Evolutionary conservation across 2,329 filamentous ascomycete species (phyloP).

Genomic region (Xylaria sp.): DNA sequence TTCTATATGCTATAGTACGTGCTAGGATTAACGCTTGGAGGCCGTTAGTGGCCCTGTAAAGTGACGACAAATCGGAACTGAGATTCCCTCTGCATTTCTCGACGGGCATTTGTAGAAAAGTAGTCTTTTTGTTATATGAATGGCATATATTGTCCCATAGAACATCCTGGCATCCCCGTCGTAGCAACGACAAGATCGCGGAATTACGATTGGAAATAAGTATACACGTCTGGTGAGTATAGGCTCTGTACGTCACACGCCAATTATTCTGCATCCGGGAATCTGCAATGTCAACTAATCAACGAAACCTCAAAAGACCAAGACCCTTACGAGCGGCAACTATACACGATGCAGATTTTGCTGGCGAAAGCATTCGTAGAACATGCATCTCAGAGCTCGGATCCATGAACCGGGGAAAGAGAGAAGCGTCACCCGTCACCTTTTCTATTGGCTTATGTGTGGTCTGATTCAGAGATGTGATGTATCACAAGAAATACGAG

Average conservation of each 20-base stretch:
- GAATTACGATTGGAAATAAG: not conserved
- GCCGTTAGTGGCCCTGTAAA: not conserved
- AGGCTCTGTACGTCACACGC: not conserved
- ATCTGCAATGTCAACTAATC: not conserved
- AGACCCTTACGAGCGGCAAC: not conserved
- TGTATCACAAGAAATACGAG: slow-evolving; percentile 13
- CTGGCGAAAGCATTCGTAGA: not conserved
- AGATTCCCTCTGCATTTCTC: not conserved
- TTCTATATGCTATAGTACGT: too few species aligned
- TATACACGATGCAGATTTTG: not conserved
- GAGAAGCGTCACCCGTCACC: not conserved
- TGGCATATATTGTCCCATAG: not conserved
- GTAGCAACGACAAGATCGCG: not conserved
- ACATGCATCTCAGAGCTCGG: too few species aligned
- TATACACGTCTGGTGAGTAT: not conserved
- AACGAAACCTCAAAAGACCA: not conserved
- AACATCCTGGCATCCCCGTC: too few species aligned
- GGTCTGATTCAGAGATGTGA: slow-evolving; percentile 2
- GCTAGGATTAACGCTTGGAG: not conserved
- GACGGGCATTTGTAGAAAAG: too few species aligned
- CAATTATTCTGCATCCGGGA: not conserved
- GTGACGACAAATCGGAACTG: not conserved
- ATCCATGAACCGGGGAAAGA: not conserved
- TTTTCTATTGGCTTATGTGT: not conserved
- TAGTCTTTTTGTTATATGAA: not conserved